Base-by-base conservation (phyloP, 2,329 filamentous ascomycete species). In the Aspergillus sp. region DNA sequence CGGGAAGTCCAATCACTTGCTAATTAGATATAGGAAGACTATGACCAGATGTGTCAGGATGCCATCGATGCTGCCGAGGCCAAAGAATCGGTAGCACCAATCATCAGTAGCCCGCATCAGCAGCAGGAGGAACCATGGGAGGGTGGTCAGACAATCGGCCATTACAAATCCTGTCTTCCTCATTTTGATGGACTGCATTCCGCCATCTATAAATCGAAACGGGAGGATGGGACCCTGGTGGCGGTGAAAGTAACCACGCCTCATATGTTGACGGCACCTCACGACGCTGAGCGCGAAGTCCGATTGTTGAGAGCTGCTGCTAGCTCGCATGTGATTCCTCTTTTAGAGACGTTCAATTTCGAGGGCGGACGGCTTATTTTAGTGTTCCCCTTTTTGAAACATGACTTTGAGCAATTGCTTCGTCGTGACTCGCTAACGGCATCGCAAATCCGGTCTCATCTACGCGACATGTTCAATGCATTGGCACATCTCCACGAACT, bases 241-340 rank as follows among this genome's bases (percentile, higher is more conserved):
- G 93, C 91, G 2, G 74, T 98, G 43, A 98, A 98, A 65, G 83
- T 96, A 50, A 95, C 93, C 32, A 83, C 82, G 23, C 84, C 88
- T 27, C 83, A 83, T 33, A 75, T 78, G 46, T 82, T 85, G 70
- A 78, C 83, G 33, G 83, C 86, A 49, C 93, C 93, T 7, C 93
- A 98, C 68, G 84, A 94, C 63, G 85, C 89, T 1, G 73, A 78
- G 42, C 83, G 88, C 39, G 93, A 98, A 72, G 83, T 84, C 45
- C 82, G 84, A 54, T 84, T 97, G 42, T 76, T 98, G 23, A 68
- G 74, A 9, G 74, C 88, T 13, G 74, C 74, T 22, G 77, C 76
- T 38, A 73, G 78, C 2, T 69, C 77, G 48, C 79, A 74, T 44
- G 73, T 86, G 44, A 76, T 97, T 48, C 74, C 80, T 0, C 75